These are phyloP conservation scores for Pyronema domesticum DNA, from an alignment of 495 filamentous ascomycete species.

Conservation along the genomic window DNA sequence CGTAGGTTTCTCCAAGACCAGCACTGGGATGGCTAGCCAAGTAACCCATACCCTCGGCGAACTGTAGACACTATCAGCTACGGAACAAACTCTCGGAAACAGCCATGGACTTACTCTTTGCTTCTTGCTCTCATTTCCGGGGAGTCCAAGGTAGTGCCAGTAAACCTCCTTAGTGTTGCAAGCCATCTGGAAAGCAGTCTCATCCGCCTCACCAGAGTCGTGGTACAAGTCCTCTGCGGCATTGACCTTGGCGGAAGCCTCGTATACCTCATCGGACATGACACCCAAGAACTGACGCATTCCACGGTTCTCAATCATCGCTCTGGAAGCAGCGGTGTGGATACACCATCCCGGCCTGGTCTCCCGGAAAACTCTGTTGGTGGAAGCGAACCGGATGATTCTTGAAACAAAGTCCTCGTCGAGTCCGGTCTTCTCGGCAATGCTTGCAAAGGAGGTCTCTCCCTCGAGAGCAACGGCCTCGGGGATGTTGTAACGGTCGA, in stretches of 20 bases:
- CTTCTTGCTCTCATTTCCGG: conserved; percentile 5
- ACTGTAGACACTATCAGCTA: background rate
- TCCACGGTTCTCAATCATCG: background rate
- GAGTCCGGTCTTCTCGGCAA: background rate
- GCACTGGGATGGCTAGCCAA: too few relatives aligned
- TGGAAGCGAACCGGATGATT: conserved; percentile 5
- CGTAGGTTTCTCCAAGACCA: background rate
- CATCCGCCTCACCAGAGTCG: background rate
- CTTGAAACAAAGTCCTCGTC: background rate
- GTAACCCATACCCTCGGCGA: background rate
- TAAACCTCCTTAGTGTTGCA: conserved; percentile 4
- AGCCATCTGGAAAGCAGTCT: conserved; percentile 8
- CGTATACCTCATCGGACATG: background rate
- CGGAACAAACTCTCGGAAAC: conserved; percentile 2
- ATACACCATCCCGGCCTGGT: background rate
- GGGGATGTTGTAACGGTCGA: background rate
- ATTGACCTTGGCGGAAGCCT: background rate
- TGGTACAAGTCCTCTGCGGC: background rate
- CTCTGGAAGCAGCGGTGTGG: background rate
- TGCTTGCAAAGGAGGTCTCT: background rate
- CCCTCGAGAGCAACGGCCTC: background rate
- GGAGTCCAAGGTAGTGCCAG: conserved; percentile 3
- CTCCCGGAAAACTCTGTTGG: conserved; percentile 4
- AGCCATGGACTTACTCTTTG: background rate
- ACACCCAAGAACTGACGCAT: background rate